Percentiles rank a stretch among this genome's conserved stretches.
These are phyloP conservation scores for Xerocomus brunneocitrinus DNA, from an alignment of 768 basidiomycete genomes.

Conservation along the genomic window DNA sequence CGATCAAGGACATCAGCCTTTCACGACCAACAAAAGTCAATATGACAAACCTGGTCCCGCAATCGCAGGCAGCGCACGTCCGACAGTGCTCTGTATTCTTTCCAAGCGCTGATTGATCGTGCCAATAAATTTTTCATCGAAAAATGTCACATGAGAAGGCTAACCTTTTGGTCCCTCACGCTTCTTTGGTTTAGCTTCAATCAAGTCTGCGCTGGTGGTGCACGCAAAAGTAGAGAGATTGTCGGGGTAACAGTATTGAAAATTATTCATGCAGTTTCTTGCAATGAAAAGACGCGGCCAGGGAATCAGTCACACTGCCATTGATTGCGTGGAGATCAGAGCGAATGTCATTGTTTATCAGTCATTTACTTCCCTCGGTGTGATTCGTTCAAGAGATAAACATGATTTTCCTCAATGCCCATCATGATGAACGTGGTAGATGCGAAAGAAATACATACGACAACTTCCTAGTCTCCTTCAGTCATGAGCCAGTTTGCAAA, in stretches of 20 bases:
- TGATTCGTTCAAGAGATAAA: no score
- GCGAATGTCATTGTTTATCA: no score
- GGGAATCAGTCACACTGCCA: no score
- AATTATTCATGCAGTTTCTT: no score
- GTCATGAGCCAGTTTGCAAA: conserved; percentile 85
- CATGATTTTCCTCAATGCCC: no score
- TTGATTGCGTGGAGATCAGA: no score
- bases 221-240: no score
- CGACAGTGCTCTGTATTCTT: conserved; percentile 10
- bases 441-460: conserved; percentile 2
- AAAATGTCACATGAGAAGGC: neutral
- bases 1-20: neutral
- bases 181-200: no score
- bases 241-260: no score
- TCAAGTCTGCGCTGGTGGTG: no score
- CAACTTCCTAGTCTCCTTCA: conserved; percentile 56
- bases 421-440: neutral
- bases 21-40: neutral
- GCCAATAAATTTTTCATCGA: conserved; percentile 3
- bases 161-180: conserved; percentile 10
- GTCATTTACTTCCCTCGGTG: no score
- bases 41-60: conserved; percentile 2
- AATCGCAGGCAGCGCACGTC: conserved; percentile 9
- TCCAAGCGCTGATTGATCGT: conserved; percentile 14
- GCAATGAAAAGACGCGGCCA: no score